Evolutionary conservation across 1,284 basidiomycete species (phyloP).

Genomic region (Athelia psychrophila): DNA sequence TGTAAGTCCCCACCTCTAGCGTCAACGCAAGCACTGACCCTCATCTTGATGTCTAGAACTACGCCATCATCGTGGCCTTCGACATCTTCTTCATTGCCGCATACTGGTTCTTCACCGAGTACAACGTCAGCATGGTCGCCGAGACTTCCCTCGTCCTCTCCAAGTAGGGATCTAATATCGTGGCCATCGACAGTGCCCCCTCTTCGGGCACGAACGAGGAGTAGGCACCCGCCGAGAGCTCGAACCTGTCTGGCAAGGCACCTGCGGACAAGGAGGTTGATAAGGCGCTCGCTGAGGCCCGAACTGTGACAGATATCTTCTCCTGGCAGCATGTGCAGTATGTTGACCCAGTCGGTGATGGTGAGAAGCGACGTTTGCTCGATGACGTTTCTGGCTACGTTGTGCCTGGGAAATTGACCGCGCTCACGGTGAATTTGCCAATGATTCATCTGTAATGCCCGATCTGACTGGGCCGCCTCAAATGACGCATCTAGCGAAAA

Average conservation of each 20-base stretch:
- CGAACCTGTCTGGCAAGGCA: background rate
- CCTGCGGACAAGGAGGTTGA: background rate
- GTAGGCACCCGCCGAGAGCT: background rate
- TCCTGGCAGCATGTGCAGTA: conserved; percentile 63
- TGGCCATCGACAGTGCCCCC: background rate
- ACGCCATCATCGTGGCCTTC: conserved; percentile 55
- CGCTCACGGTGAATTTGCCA: conserved; percentile 57
- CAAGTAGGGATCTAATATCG: conserved; percentile 24
- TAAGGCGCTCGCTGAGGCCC: conserved; percentile 8
- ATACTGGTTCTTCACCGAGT: conserved; percentile 53
- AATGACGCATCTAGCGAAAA: conserved; percentile 25
- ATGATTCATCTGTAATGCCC: background rate
- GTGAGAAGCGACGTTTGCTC: conserved; percentile 45
- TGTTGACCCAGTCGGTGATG: conserved; percentile 55
- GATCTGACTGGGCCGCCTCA: conserved; percentile 35
- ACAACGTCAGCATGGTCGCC: conserved; percentile 30
- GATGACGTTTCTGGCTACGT: conserved; percentile 79
- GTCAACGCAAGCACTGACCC: conserved; percentile 43
- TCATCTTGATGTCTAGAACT: conserved; percentile 55
- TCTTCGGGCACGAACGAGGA: background rate
- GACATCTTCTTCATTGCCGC: conserved; percentile 40
- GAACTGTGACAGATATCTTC: conserved; percentile 40
- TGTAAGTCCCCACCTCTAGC: conserved; percentile 35
- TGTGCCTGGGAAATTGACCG: conserved; percentile 51
- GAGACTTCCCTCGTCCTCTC: conserved; percentile 35